phyloP scores from a whole-genome alignment of 2,329 filamentous ascomycete species.

The Scedosporium aurantiacum region DNA sequence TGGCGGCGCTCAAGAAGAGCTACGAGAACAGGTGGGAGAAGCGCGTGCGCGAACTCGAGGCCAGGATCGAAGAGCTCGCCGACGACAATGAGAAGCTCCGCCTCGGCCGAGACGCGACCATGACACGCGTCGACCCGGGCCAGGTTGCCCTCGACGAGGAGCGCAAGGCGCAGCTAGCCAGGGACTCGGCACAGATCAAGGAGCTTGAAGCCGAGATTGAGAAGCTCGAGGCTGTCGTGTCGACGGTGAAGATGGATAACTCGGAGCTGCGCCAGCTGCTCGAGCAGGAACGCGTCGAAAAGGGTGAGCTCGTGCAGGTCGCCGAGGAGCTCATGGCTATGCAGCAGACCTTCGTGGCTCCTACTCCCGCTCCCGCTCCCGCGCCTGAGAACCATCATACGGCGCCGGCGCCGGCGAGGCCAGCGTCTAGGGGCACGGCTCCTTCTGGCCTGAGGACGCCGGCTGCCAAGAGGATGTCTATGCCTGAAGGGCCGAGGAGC shows the following conservation, averaged over 20 bases:
- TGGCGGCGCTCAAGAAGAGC: constrained; percentile 73
- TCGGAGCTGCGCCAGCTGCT: constrained; percentile 52
- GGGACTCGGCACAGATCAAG: constrained; percentile 55
- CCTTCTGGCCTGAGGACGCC: constrained; percentile 10
- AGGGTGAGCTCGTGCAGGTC: constrained; percentile 69
- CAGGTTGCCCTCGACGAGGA: constrained; percentile 36
- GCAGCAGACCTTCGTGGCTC: constrained; percentile 34
- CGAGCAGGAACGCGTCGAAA: constrained; percentile 67
- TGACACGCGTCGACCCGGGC: constrained; percentile 45
- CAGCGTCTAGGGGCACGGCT: background rate
- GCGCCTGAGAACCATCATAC: background rate
- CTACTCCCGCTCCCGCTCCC: constrained; percentile 1
- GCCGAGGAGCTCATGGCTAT: constrained; percentile 78
- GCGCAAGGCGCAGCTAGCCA: constrained; percentile 45
- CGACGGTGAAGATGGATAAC: constrained; percentile 60
- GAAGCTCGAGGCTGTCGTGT: constrained; percentile 62
- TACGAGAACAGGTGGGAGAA: constrained; percentile 87
- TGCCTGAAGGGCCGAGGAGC: constrained; percentile 41
- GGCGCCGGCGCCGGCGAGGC: background rate
- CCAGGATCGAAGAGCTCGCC: constrained; percentile 54
- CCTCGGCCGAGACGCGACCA: constrained; percentile 51
- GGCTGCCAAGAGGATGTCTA: constrained; percentile 20
- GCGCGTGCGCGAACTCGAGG: constrained; percentile 68
- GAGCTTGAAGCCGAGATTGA: constrained; percentile 64
- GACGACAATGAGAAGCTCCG: constrained; percentile 68